Percentiles rank a stretch among this genome's conserved stretches.
Conservation (phyloP, 2,329 filamentous ascomycete species). For the Colletotrichum aenigma region DNA sequence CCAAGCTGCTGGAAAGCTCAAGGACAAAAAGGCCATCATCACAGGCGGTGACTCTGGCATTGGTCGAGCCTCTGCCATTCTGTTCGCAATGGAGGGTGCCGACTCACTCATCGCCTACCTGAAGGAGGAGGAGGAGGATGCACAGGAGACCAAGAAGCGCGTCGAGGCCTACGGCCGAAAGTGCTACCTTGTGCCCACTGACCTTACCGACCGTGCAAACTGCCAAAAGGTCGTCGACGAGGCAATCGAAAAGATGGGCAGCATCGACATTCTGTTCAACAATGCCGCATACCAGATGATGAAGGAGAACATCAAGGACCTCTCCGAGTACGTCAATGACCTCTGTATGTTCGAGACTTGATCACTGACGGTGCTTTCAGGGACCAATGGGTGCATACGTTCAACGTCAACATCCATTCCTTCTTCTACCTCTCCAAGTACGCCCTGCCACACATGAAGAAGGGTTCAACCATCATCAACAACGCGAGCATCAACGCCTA, state of each 20-base stretch:
- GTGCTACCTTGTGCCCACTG: conserved; percentile 66
- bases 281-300: conserved; percentile 75
- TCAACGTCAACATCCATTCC: conserved; percentile 83
- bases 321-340: conserved; percentile 62
- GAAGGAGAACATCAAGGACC: conserved; percentile 71
- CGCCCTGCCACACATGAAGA: conserved; percentile 73
- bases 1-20: conserved; percentile 76
- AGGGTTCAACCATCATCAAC: conserved; percentile 82
- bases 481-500: conserved; percentile 86
- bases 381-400: conserved; percentile 80
- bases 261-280: conserved; percentile 76
- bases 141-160: conserved; percentile 72
- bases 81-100: conserved; percentile 83
- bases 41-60: conserved; percentile 84
- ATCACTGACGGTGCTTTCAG: not conserved
- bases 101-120: conserved; percentile 76
- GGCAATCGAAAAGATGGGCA: conserved; percentile 68
- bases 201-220: conserved; percentile 68
- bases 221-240: conserved; percentile 73
- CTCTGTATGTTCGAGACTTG: not conserved
- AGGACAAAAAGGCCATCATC: conserved; percentile 77
- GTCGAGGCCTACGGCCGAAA: conserved; percentile 72
- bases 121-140: conserved; percentile 77
- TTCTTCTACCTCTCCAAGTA: conserved; percentile 85
- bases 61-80: conserved; percentile 74